Base-by-base conservation (phyloP, 306 rosid species). In the Vachellia pachyceras region DNA sequence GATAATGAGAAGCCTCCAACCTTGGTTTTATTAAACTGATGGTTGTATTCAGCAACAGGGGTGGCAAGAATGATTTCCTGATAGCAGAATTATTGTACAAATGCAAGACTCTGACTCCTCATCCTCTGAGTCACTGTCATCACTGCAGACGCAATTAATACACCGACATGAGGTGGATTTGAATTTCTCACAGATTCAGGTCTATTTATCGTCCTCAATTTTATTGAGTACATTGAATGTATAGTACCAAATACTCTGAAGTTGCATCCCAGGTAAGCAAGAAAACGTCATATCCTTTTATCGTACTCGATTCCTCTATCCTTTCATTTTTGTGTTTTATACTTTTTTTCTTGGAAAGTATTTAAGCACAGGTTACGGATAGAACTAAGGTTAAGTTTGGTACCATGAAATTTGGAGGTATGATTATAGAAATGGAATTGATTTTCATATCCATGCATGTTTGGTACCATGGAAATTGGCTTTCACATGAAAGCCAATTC, bases 81-180 rank as follows among this genome's bases (percentile, higher is more conserved):
- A 79, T 75, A 84, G 82, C 90, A 90, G 90, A 95, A 92, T 92
- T 77, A 92, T 79, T 67, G 82, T 47, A 72, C 97, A 92, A 80
- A 90, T 88, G 85, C 97, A 92, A 85, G 95, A 84, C 86, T 92
- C 97, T 10, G 83, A 54, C 55, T 90, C 95, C 39, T 86, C 97
- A 7, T 89, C 95, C 44, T 92, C 97, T 40, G 95, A 90, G 81
- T 90, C 95, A 29, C 97, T 90, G 61, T 80, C 85, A 54, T 90
- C 97, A 52, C 97, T 92, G 97, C 93, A 89, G 52, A 82, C 64
- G 89, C 45, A 82, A 79, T 74, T 70, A 75, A 37, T 72, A 85
- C 70, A 74, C 60, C 36, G 80, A 79, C 52, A 66, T 68, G 22
- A 87, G 79, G 76, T 3, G 46, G 50, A 61, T 29, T 23, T 46